phyloP scores from a whole-genome alignment of 768 basidiomycete species.

The Rhizopogon roseolus region DNA sequence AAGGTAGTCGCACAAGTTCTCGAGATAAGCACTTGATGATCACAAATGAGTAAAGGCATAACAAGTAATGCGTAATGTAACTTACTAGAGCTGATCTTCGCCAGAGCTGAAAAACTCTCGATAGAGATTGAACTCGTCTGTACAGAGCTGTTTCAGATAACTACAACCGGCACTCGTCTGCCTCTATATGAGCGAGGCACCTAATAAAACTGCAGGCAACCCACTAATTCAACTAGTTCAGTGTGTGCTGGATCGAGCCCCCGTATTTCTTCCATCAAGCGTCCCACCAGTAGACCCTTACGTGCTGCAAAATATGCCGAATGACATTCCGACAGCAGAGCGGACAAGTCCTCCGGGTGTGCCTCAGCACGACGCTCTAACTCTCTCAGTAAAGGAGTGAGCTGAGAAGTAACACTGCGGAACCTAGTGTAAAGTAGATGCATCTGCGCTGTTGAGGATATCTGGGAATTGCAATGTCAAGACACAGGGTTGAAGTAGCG shows the following conservation, averaged over 20 bases:
- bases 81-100: slow-evolving; percentile 68
- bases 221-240: slow-evolving; percentile 85
- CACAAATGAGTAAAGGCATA: slow-evolving; percentile 6
- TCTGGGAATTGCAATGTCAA: slow-evolving; percentile 32
- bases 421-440: slow-evolving; percentile 93
- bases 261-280: slow-evolving; percentile 78
- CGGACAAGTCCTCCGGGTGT: slow-evolving; percentile 81
- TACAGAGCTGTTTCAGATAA: slow-evolving; percentile 88
- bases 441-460: slow-evolving; percentile 73
- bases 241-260: slow-evolving; percentile 74
- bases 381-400: slow-evolving; percentile 78
- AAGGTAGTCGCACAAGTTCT: slow-evolving; percentile 87
- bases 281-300: slow-evolving; percentile 63
- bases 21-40: slow-evolving; percentile 72
- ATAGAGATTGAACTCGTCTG: slow-evolving; percentile 85
- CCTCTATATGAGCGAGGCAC: slow-evolving; percentile 1
- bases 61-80: slow-evolving; percentile 9
- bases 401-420: slow-evolving; percentile 58
- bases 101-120: slow-evolving; percentile 85
- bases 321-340: slow-evolving; percentile 84
- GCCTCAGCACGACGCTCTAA: slow-evolving; percentile 72
- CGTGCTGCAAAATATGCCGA: slow-evolving; percentile 75
- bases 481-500: neutral
- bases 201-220: slow-evolving; percentile 6
- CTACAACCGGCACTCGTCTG: slow-evolving; percentile 90